phyloP scores from a whole-genome alignment of 2,329 filamentous ascomycete genomes.

The Alternaria atra region DNA sequence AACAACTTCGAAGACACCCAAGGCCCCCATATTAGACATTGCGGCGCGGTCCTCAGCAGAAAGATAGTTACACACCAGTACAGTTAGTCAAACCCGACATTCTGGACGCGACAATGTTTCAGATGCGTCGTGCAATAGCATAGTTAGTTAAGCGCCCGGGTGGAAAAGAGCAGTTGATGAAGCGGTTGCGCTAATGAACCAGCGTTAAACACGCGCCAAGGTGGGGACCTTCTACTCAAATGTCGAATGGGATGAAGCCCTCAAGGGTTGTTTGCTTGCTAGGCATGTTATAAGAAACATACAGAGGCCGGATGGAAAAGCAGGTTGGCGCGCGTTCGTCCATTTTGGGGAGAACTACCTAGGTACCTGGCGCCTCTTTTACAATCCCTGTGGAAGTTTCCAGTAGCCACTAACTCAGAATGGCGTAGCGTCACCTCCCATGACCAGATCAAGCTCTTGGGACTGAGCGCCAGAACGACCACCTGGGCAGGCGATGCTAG shows the following conservation, averaged over 20 bases:
- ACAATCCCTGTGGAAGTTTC: too few species aligned
- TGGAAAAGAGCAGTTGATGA: slow-evolving; percentile 5
- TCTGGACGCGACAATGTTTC: not conserved
- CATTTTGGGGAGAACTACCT: too few species aligned
- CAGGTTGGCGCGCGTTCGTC: too few species aligned
- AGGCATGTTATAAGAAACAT: not conserved
- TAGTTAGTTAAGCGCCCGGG: slow-evolving; percentile 15
- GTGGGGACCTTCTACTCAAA: not conserved
- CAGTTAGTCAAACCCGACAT: not conserved
- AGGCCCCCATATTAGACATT: too few species aligned
- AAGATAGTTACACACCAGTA: not conserved
- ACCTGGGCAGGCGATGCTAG: too few species aligned
- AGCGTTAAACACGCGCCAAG: slow-evolving; percentile 7
- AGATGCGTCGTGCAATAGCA: slow-evolving; percentile 10
- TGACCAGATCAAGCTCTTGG: too few species aligned
- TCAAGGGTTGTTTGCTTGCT: not conserved
- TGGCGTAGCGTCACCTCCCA: too few species aligned
- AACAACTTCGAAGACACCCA: too few species aligned
- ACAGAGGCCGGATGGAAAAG: not conserved
- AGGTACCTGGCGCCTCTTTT: too few species aligned
- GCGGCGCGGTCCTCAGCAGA: not conserved
- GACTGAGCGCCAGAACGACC: too few species aligned
- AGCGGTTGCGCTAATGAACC: slow-evolving; percentile 11
- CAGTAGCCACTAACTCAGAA: too few species aligned
- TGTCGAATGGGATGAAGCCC: not conserved